Evolutionary conservation across 257 asterid genomes (phyloP).

Genomic region (Haberlea rhodopensis): DNA sequence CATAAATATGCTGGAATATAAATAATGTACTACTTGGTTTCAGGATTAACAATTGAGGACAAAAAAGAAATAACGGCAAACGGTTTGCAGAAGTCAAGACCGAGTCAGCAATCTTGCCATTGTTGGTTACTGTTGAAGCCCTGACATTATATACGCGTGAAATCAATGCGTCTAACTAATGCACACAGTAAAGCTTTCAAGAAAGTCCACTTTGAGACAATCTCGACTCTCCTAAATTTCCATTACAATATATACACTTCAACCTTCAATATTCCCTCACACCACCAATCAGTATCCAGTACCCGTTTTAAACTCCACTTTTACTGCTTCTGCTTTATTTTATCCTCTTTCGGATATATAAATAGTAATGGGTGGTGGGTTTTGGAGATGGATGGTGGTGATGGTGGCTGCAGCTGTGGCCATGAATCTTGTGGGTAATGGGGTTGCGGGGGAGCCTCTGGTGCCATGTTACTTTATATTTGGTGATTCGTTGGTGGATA

Average conservation of each 20-base stretch:
- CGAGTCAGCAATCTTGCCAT: conserved; percentile 3
- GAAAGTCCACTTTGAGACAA: conserved; percentile 2
- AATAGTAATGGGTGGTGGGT: conserved; percentile 30
- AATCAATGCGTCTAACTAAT: conserved; percentile 45
- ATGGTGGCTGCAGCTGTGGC: conserved; percentile 22
- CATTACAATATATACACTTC: conserved; percentile 7
- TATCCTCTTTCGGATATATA: neutral
- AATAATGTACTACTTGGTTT: neutral
- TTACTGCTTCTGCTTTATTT: conserved; percentile 16
- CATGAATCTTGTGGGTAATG: conserved; percentile 20
- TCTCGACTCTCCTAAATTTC: conserved; percentile 12
- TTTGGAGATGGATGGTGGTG: conserved; percentile 29
- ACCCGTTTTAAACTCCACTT: conserved; percentile 3
- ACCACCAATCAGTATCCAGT: conserved; percentile 13
- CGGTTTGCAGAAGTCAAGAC: conserved; percentile 15
- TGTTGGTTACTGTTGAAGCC: conserved; percentile 11
- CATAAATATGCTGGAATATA: neutral
- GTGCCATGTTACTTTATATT: conserved; percentile 68
- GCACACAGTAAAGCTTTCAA: neutral
- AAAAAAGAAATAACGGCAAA: no score
- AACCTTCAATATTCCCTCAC: conserved; percentile 24
- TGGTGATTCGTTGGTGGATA: conserved; percentile 73
- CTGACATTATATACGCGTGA: conserved; percentile 46
- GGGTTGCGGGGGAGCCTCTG: conserved; percentile 48
- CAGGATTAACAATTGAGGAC: no score